These are phyloP conservation scores for Botrytis fabae DNA, from an alignment of 2,329 filamentous ascomycete species.

Conservation along the genomic window DNA sequence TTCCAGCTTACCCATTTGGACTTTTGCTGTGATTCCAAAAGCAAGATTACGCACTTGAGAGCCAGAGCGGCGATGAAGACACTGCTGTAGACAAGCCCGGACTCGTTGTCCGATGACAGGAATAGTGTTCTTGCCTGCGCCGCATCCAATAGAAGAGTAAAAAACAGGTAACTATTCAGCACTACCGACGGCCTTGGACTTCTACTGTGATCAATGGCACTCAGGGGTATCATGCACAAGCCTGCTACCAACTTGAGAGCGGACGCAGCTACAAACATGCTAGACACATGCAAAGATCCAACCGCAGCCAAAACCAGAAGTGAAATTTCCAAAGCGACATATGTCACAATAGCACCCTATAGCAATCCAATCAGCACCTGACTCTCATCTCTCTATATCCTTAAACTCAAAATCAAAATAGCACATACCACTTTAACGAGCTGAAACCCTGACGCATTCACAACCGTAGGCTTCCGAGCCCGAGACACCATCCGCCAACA, in stretches of 20 bases:
- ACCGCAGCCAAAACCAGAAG: background rate
- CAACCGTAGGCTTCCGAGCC: slow-evolving; percentile 39
- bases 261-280: slow-evolving; percentile 35
- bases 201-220: slow-evolving; percentile 25
- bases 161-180: slow-evolving; percentile 25
- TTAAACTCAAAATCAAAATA: background rate
- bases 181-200: slow-evolving; percentile 26
- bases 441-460: slow-evolving; percentile 38
- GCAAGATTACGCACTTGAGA: slow-evolving; percentile 25
- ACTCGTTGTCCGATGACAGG: slow-evolving; percentile 6
- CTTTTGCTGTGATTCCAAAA: slow-evolving; percentile 29
- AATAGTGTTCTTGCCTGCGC: slow-evolving; percentile 27
- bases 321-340: slow-evolving; percentile 7
- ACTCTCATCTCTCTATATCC: background rate
- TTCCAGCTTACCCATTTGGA: slow-evolving; percentile 15
- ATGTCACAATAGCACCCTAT: slow-evolving; percentile 24
- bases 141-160: slow-evolving; percentile 26
- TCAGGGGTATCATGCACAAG: slow-evolving; percentile 9
- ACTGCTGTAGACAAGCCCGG: slow-evolving; percentile 30
- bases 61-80: slow-evolving; percentile 21
- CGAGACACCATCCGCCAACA: slow-evolving; percentile 39
- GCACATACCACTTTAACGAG: slow-evolving; percentile 37
- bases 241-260: background rate
- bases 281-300: slow-evolving; percentile 16
- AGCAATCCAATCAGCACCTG: slow-evolving; percentile 31